phyloP scores from a whole-genome alignment of 495 filamentous ascomycete species.

The Stereocaulon alpinum region DNA sequence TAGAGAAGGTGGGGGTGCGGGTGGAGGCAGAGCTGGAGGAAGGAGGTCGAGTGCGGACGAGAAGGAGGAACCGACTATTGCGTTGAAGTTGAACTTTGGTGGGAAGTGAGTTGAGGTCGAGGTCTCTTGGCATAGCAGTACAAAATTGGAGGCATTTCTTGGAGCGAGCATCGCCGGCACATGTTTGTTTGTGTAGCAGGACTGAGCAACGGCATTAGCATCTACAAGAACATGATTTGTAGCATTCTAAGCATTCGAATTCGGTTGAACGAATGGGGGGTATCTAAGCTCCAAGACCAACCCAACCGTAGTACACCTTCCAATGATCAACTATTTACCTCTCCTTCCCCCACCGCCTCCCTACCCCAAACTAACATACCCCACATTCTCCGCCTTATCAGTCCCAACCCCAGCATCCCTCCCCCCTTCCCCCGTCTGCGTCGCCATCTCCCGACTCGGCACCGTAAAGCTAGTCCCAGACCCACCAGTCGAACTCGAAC shows the following conservation, averaged over 20 bases:
- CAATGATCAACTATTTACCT: neutral
- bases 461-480: slow-evolving; percentile 2
- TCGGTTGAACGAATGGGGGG: slow-evolving; percentile 7
- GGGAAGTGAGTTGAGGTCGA: neutral
- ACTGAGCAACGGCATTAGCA: too few relatives aligned
- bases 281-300: slow-evolving; percentile 2
- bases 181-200: too few relatives aligned
- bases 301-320: neutral
- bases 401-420: neutral
- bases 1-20: slow-evolving; percentile 41
- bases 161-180: too few relatives aligned
- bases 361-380: slow-evolving; percentile 18
- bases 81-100: slow-evolving; percentile 83
- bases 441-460: slow-evolving; percentile 13
- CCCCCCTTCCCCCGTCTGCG: slow-evolving; percentile 13
- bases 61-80: slow-evolving; percentile 70
- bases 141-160: neutral
- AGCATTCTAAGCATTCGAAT: neutral
- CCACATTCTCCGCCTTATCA: slow-evolving; percentile 16
- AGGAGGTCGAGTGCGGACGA: slow-evolving; percentile 32
- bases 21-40: slow-evolving; percentile 25
- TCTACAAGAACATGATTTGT: too few relatives aligned
- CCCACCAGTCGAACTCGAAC: neutral
- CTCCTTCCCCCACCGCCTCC: neutral
- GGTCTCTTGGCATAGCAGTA: neutral